Conservation (phyloP, 2,329 filamentous ascomycete species). For the Exophiala aquamarina region DNA sequence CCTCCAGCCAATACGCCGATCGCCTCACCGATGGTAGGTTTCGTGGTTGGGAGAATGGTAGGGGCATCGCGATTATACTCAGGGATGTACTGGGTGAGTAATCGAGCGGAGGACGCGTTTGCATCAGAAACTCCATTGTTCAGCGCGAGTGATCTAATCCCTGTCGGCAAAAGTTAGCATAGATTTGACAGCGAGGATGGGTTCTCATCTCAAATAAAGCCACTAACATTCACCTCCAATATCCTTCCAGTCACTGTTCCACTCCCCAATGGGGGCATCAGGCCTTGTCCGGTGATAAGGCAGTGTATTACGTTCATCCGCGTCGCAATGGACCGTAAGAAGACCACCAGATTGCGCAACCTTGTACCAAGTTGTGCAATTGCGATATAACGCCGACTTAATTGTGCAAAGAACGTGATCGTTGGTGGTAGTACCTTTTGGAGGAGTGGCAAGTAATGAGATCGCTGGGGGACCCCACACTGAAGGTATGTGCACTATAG, state of each 20-base stretch:
- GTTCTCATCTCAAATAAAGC: no score
- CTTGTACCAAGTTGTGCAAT: conserved; percentile 63
- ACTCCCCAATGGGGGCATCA: conserved; percentile 33
- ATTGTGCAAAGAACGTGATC: conserved; percentile 69
- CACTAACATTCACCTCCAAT: conserved; percentile 51
- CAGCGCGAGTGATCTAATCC: conserved; percentile 55
- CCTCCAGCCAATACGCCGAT: conserved; percentile 68
- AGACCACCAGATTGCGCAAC: conserved; percentile 58
- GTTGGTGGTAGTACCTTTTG: conserved; percentile 29
- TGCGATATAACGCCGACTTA: conserved; percentile 61
- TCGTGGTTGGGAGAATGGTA: conserved; percentile 41
- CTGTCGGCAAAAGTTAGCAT: no score
- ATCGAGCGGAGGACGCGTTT: conserved; percentile 60
- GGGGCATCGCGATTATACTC: conserved; percentile 31
- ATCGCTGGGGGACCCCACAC: conserved; percentile 53
- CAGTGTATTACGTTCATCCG: conserved; percentile 54
- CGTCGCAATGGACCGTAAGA: conserved; percentile 64
- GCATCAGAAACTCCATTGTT: conserved; percentile 55
- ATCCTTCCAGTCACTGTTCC: conserved; percentile 55
- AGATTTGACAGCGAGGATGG: no score
- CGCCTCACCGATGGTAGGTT: conserved; percentile 72
- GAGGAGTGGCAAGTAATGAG: conserved; percentile 63
- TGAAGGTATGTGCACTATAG: conserved; percentile 58
- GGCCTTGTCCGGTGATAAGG: conserved; percentile 53
- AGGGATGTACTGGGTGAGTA: conserved; percentile 58